Base-by-base conservation (phyloP, 2,329 filamentous ascomycete species). In the Hymenotorrendiella dingleyae region DNA sequence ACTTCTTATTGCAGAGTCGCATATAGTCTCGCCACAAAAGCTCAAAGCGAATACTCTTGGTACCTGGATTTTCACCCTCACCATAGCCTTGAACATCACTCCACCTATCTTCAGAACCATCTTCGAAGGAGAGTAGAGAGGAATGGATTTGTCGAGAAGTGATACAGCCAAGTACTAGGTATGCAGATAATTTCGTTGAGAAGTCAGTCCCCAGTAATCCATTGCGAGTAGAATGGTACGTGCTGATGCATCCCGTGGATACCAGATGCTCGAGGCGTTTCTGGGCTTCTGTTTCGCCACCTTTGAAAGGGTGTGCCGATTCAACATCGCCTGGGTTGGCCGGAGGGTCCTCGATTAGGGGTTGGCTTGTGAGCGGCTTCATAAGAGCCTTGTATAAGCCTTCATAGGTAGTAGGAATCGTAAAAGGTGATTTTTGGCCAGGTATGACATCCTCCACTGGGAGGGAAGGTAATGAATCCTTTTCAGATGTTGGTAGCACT, bases 1-100 rank as follows among this genome's bases (percentile, higher is more conserved):
- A 88, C 54, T 90, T 90, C 23, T 73, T 72, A 5, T 78, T 81
- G 57, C 82, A 87, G 0, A 91, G 72, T 1, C 83, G 73, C 81
- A 91, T 88, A 56, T 90, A 91, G 55, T 91, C 86, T 29, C 86
- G 69, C 85, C 83, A 88, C 0, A 91, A 62, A 0, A 93, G 67
- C 56, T 91, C 84, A 43, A 86, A 82, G 0, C 86, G 76, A 1
- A 91, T 73, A 0, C 71, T 75, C 24, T 74, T 74, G 0, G 83
- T 88, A 0, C 86, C 84, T 22, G 78, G 75, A 39, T 83, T 89
- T 59, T 89, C 82, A 0, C 85, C 85, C 37, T 79, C 62, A 0
- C 78, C 82, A 43, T 80, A 89, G 0, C 82, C 59, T 19, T 42
- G 33, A 6, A 50, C 49, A 8, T 27, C 43, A 20, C 47, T 47